A percentile compares a stretch with the other conserved stretches of the same genome.
Evolutionary conservation across 2,329 filamentous ascomycete genomes (phyloP).

Genomic region (Hypoxylon sp.): DNA sequence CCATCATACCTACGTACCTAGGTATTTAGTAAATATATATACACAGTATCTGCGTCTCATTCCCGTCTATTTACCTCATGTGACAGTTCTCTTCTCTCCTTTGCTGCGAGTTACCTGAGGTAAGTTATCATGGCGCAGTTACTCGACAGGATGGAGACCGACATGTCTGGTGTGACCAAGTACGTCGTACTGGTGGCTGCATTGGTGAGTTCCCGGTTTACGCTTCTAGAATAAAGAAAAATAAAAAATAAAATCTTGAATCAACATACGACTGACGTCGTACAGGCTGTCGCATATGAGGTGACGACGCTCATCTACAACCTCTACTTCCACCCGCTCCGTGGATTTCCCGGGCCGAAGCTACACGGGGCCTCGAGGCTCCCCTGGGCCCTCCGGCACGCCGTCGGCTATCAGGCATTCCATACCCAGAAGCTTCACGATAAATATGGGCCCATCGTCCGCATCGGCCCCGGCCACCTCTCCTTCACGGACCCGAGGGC

Average conservation of each 20-base stretch:
- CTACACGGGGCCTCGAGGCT: conserved; percentile 35
- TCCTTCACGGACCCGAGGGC: conserved; percentile 44
- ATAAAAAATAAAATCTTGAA: too few species aligned
- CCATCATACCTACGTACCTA: neutral
- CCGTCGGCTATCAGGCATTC: conserved; percentile 35
- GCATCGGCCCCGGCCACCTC: conserved; percentile 41
- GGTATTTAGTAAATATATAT: too few species aligned
- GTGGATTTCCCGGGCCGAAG: conserved; percentile 40
- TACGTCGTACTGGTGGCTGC: conserved; percentile 27
- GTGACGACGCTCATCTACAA: conserved; percentile 38
- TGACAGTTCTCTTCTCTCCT: neutral
- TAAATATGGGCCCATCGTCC: conserved; percentile 36
- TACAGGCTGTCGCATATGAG: conserved; percentile 36
- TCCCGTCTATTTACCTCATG: neutral
- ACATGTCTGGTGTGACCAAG: conserved; percentile 25
- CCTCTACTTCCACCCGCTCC: conserved; percentile 43
- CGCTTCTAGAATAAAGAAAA: too few species aligned
- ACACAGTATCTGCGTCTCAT: neutral
- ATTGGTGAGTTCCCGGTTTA: conserved; percentile 31
- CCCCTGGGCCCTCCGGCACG: conserved; percentile 38
- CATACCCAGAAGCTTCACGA: conserved; percentile 40
- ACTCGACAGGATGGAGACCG: conserved; percentile 12
- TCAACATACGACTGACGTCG: neutral
- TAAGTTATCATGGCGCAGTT: conserved; percentile 18
- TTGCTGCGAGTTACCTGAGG: too few species aligned